A percentile compares a stretch with the other conserved stretches of the same genome.
phyloP scores from a whole-genome alignment of 495 filamentous ascomycete genomes.

The Penicillium salamii region DNA sequence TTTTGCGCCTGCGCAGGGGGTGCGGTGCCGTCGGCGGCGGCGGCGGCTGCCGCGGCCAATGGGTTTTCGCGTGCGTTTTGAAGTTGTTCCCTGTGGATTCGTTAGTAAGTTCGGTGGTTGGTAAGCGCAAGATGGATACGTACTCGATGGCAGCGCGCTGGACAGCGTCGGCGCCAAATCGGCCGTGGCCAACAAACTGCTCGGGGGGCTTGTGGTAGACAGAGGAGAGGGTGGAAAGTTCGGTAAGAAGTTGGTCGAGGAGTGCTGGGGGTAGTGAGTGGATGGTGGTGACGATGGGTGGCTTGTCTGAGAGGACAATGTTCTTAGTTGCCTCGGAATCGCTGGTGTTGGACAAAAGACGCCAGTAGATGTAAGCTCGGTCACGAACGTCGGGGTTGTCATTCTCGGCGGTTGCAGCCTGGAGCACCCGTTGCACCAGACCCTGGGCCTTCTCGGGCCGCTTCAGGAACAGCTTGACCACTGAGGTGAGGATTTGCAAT shows the following conservation, averaged over 20 bases:
- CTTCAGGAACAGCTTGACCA: slow-evolving; percentile 96
- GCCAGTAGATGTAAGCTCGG: slow-evolving; percentile 97
- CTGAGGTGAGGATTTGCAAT: slow-evolving; percentile 91
- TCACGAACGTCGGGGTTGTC: slow-evolving; percentile 98
- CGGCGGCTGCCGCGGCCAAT: slow-evolving; percentile 78
- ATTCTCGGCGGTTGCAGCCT: slow-evolving; percentile 86
- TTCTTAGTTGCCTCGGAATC: slow-evolving; percentile 84
- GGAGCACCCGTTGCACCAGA: slow-evolving; percentile 88
- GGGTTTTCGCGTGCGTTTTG: slow-evolving; percentile 92
- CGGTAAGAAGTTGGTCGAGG: slow-evolving; percentile 79
- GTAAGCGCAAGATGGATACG: slow-evolving; percentile 15
- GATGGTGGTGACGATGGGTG: slow-evolving; percentile 90
- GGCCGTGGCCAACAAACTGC: slow-evolving; percentile 92
- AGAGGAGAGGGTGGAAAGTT: slow-evolving; percentile 93
- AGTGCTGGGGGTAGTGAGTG: slow-evolving; percentile 77
- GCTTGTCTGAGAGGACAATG: slow-evolving; percentile 93
- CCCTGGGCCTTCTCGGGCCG: slow-evolving; percentile 90
- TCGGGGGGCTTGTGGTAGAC: slow-evolving; percentile 99
- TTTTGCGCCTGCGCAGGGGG: slow-evolving; percentile 53
- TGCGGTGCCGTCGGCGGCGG: slow-evolving; percentile 56
- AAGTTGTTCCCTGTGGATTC: slow-evolving; percentile 64
- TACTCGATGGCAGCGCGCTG: slow-evolving; percentile 92
- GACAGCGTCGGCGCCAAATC: slow-evolving; percentile 90
- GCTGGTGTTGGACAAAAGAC: slow-evolving; percentile 77
- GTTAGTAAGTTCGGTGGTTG: slow-evolving; percentile 9